phyloP scores from a whole-genome alignment of 306 rosid species.

The Begonia loranthoides region DNA sequence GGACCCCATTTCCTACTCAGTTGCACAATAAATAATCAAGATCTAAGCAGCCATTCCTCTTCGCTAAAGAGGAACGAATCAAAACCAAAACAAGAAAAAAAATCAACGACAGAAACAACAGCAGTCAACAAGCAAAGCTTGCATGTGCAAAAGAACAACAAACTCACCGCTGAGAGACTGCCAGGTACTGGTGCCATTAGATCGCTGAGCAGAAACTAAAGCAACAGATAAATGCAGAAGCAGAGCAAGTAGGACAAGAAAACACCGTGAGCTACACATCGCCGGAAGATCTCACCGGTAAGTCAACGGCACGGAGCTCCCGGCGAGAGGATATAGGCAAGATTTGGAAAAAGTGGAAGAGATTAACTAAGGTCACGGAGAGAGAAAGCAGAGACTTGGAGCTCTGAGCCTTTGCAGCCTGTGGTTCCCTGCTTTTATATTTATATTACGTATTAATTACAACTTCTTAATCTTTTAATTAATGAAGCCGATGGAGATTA shows the following conservation, averaged over 20 bases:
- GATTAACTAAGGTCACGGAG: slow-evolving; percentile 12
- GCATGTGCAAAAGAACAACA: background rate
- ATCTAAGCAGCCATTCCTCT: too few species aligned
- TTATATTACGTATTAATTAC: too few species aligned
- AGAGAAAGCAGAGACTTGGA: slow-evolving; percentile 7
- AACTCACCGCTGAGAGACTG: slow-evolving; percentile 47
- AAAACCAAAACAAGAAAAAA: background rate
- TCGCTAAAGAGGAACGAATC: too few species aligned
- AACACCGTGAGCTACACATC: slow-evolving; percentile 58
- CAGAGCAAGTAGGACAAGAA: slow-evolving; percentile 16
- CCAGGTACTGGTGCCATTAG: slow-evolving; percentile 31
- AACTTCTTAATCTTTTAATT: too few species aligned
- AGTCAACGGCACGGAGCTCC: background rate
- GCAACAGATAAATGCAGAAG: slow-evolving; percentile 26
- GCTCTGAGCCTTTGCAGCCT: background rate
- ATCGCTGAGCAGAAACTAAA: slow-evolving; percentile 68
- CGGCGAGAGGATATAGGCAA: slow-evolving; percentile 6
- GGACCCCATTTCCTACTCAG: too few species aligned
- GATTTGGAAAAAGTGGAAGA: slow-evolving; percentile 13
- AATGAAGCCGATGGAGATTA: too few species aligned
- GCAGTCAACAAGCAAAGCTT: background rate
- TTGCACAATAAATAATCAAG: too few species aligned
- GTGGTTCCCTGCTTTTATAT: background rate
- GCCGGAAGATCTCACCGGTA: slow-evolving; percentile 20
- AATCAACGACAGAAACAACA: background rate